Percentiles rank a stretch among this genome's conserved stretches.
Conservation (phyloP, 257 asterid species). For the Scutellaria barbata region DNA sequence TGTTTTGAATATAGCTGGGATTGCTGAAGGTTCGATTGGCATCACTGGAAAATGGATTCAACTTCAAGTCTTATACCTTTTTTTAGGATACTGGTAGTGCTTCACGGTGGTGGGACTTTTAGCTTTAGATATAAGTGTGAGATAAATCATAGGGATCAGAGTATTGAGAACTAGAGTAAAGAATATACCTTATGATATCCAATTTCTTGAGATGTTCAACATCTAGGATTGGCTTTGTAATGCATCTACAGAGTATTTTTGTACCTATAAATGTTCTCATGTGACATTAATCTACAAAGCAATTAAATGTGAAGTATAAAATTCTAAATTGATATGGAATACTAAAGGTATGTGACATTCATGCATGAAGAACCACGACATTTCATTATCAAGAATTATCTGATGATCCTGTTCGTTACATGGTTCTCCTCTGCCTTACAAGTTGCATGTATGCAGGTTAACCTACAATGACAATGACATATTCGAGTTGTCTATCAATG, state of each 20-base stretch:
- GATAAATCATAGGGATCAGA: neutral
- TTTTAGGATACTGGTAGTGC: constrained; percentile 42
- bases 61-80: constrained; percentile 51
- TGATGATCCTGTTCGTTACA: too few species aligned
- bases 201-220: constrained; percentile 10
- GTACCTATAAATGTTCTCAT: neutral
- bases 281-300: too few species aligned
- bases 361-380: too few species aligned
- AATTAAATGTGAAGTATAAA: too few species aligned
- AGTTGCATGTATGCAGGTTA: too few species aligned
- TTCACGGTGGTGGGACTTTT: constrained; percentile 50
- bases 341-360: too few species aligned
- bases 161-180: constrained; percentile 10
- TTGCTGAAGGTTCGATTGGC: constrained; percentile 47
- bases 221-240: constrained; percentile 8
- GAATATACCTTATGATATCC: constrained; percentile 16
- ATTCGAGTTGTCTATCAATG: too few species aligned
- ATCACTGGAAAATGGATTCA: constrained; percentile 48
- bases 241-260: neutral
- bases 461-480: too few species aligned
- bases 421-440: too few species aligned
- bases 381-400: too few species aligned
- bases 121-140: constrained; percentile 26
- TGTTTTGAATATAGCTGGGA: constrained; percentile 41
- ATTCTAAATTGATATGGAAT: too few species aligned